Base-by-base conservation (phyloP, 495 filamentous ascomycete genomes). In the Evansstolkia leycettana region DNA sequence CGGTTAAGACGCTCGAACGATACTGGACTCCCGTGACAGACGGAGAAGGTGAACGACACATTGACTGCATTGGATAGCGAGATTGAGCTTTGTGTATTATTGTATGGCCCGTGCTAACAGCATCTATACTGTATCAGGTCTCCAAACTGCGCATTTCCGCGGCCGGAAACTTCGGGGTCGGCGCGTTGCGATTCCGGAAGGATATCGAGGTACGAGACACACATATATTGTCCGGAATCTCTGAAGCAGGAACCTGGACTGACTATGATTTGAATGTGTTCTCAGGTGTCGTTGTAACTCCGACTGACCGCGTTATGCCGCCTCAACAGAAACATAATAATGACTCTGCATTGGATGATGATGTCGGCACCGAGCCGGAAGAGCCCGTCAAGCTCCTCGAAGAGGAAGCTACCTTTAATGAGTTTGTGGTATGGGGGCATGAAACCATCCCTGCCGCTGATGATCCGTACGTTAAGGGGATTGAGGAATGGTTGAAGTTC, bases 401-500 rank as follows among this genome's bases (percentile, higher is more conserved):
- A 44, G 71, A 76, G 28, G 61, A 73, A 20, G 72, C 64, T 2
- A 60, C 66, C n/a, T 95, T 96, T 53, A 74, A 87, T 10, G 69
- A 82, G 14, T 49, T 94, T 28, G 55, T 85, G 10, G 69, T 94
- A 15, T 96, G 89, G 89, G 81, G 70, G 0, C 90, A 95, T 58
- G 81, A 86, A 38, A 66, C 70, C 34, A 43, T 72, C 28, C 80
- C 81, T 16, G 69, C 77, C 13, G 65, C 75, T 7, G 81, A 83
- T 43, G 80, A 84, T 51, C 50, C 65, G 1, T 88, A 84, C 50
- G 77, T 73, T 8, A 72, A 76, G 17, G 67, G 69, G 0, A 62
- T 92, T 40, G 75, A 82, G 51, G 89, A 96, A 57, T 95, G 88
- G 89, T 56, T 95, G 44, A 64, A 57, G 1, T 75, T 93, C 54